These are phyloP conservation scores for Puccinia horiana DNA, from an alignment of 1,284 basidiomycete species.

Conservation along the genomic window DNA sequence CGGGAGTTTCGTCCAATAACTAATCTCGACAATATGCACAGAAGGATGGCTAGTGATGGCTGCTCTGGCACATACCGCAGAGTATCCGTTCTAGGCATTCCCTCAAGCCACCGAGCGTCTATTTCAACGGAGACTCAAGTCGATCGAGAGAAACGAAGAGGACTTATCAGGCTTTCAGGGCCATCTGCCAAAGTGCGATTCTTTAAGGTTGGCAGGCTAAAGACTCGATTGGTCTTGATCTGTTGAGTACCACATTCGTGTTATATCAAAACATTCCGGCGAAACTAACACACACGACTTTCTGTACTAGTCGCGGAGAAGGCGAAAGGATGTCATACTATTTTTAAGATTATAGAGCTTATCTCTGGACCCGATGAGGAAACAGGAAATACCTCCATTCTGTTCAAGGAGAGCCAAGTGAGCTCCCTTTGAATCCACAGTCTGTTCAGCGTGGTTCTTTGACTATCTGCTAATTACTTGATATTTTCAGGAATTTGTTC, in stretches of 20 bases:
- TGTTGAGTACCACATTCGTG: constrained; percentile 5
- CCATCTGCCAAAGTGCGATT: constrained; percentile 82
- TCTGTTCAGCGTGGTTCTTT: neutral
- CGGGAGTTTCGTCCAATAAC: neutral
- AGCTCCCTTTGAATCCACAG: neutral
- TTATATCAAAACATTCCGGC: neutral
- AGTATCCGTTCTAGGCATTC: constrained; percentile 52
- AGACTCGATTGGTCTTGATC: constrained; percentile 80
- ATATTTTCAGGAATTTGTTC: constrained; percentile 48
- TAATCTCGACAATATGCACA: neutral
- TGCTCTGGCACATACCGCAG: neutral
- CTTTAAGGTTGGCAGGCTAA: constrained; percentile 85
- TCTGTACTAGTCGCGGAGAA: constrained; percentile 10
- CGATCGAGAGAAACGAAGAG: constrained; percentile 49
- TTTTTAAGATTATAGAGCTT: constrained; percentile 17
- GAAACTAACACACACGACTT: neutral
- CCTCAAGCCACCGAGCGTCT: constrained; percentile 59
- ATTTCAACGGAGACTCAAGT: constrained; percentile 35
- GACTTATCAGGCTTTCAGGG: constrained; percentile 81
- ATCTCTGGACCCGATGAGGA: neutral
- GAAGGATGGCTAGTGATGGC: constrained; percentile 3
- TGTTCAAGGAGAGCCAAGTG: constrained; percentile 27
- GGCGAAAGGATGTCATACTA: constrained; percentile 13
- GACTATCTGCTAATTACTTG: neutral
- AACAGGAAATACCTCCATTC: neutral